These are phyloP conservation scores for Elaeis oleifera DNA, from an alignment of 202 grass and related monocot genomes.

Conservation along the genomic window DNA sequence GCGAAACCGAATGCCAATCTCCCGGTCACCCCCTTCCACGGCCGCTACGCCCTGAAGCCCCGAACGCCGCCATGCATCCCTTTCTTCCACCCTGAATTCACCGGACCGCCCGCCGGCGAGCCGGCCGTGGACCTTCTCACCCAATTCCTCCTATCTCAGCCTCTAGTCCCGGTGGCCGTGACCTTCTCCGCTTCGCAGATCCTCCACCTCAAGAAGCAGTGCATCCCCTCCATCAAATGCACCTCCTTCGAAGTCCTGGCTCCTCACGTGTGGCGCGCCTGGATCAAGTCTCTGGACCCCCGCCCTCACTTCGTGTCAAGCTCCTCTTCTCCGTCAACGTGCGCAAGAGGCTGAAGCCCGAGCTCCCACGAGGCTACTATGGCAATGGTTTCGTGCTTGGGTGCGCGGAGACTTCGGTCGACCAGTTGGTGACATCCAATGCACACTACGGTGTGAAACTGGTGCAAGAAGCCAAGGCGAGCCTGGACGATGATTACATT, in stretches of 20 bases:
- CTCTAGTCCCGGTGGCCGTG: conserved; percentile 46
- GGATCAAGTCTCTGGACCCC: conserved; percentile 57
- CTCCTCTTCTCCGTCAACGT: conserved; percentile 82
- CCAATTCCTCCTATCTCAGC: conserved; percentile 35
- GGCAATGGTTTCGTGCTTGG: conserved; percentile 89
- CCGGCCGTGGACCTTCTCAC: conserved; percentile 17
- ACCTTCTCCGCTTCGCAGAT: conserved; percentile 71
- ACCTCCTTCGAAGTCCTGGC: conserved; percentile 90
- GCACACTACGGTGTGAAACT: conserved; percentile 30
- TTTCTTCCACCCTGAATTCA: conserved; percentile 77
- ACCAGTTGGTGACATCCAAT: conserved; percentile 20
- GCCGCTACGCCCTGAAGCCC: conserved; percentile 51
- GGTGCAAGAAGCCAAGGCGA: conserved; percentile 67
- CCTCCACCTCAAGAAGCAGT: conserved; percentile 49
- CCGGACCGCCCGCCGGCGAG: not conserved
- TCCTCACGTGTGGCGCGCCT: conserved; percentile 73
- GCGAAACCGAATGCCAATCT: not conserved
- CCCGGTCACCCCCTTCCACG: conserved; percentile 36
- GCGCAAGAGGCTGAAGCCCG: conserved; percentile 44
- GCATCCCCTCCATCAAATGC: conserved; percentile 54
- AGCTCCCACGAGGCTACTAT: conserved; percentile 62
- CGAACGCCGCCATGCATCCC: conserved; percentile 47
- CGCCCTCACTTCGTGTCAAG: conserved; percentile 50
- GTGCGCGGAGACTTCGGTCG: conserved; percentile 62
- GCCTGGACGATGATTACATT: conserved; percentile 49